Evolutionary conservation across 2,329 filamentous ascomycete species (phyloP).

Genomic region (Zasmidium angulare): DNA sequence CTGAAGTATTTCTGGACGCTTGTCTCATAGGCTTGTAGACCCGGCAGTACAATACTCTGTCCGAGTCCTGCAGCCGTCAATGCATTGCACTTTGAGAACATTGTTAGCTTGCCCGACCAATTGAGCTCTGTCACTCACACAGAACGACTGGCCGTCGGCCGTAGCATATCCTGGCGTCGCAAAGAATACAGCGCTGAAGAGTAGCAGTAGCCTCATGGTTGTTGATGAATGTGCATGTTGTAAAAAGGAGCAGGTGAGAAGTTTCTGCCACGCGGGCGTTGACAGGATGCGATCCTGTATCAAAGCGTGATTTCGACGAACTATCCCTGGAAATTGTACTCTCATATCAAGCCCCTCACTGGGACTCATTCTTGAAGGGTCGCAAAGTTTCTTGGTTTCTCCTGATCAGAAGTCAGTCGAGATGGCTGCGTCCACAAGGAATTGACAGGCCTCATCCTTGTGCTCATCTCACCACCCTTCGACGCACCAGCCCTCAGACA

Average conservation of each 20-base stretch:
- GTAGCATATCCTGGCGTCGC: background rate
- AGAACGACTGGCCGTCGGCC: background rate
- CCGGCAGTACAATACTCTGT: background rate
- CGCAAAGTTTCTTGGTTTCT: too few relatives aligned
- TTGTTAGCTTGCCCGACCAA: background rate
- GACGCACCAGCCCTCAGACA: too few relatives aligned
- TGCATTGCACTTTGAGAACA: background rate
- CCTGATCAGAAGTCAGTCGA: too few relatives aligned
- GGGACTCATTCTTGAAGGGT: too few relatives aligned
- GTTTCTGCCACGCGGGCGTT: background rate
- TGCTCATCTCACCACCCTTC: too few relatives aligned
- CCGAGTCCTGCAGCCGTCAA: background rate
- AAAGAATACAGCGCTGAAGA: background rate
- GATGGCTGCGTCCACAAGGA: too few relatives aligned
- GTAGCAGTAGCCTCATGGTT: background rate
- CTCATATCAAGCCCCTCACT: too few relatives aligned
- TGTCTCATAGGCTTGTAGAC: constrained; percentile 4
- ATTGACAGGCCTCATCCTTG: too few relatives aligned
- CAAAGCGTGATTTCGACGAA: too few relatives aligned
- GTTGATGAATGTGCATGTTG: background rate
- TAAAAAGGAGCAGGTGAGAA: background rate
- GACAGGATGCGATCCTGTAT: too few relatives aligned
- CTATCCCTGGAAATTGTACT: too few relatives aligned
- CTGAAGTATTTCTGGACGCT: constrained; percentile 17
- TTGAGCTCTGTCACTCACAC: background rate